Base-by-base conservation (phyloP, 2,329 filamentous ascomycete genomes). In the Aspergillus sojae region DNA sequence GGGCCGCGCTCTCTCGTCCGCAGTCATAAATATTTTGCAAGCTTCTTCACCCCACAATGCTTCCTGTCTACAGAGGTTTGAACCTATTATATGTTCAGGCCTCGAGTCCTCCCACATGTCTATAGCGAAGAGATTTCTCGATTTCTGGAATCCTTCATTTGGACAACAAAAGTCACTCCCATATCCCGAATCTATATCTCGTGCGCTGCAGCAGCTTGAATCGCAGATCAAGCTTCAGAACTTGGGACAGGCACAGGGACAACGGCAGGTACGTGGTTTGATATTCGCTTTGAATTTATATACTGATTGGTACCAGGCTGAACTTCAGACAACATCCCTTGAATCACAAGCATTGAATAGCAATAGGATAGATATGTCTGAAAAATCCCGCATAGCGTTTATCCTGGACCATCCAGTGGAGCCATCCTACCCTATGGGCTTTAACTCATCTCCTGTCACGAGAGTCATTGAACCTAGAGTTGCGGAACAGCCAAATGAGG, bases 101-200 rank as follows among this genome's bases (percentile, higher is more conserved):
- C 81, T 89, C 32, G 73, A 80, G 26, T 88, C 85, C 52, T 79
- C 79, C 6, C 82, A 85, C 66, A 80, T 78, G 54, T 76, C 74
- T 4, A 81, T 85, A 11, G 81, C 83, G 12, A 85, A 85, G 53
- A 73, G 73, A 3, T 84, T 87, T 2, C 81, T 89, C 30, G 72
- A 77, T 19, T 82, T 85, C 65, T 97, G 93, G 93, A 94, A 93
- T 68, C 74, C 78, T 0, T 85, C 89, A 0, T 93, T 92, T 71
- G 88, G 88, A 23, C 79, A 84, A 19, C 83, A 86, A 45, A 81
- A 86, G 4, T 78, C 79, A 5, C 72, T 93, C 1, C 78, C 86
- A 28, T 94, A 92, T 75, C 90, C 93, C 0, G 77, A 84, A 12
- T 81, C 80, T 34, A 81, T 97, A 5, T 87, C 88, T 69, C 77